Base-by-base conservation (phyloP, 495 filamentous ascomycete species). In the Tetracladium setigerum region DNA sequence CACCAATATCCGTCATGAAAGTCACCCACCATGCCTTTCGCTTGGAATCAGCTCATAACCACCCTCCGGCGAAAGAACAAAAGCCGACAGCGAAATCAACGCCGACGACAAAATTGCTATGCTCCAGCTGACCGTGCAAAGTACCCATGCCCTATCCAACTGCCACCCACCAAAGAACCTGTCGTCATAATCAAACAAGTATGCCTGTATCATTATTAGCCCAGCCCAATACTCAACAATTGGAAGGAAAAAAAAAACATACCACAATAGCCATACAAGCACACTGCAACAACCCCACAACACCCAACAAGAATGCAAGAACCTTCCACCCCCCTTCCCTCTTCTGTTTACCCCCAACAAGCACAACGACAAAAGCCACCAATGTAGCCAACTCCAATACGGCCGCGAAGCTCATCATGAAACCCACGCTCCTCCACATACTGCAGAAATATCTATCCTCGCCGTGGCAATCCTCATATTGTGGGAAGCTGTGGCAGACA, bases 401-500 rank as follows among this genome's bases (percentile, higher is more conserved):
- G 30, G 87, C 72, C 18, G 84, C 77, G 53, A 95, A 84, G 44
- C 76, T 83, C 78, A 95, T 87, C 44, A 95, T 67, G 62, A 95
- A 95, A 9, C 85, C 89, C 46, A 87, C 79, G 35, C 81, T 83
- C 30, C 86, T 77, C 91, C 91, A 97, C 77, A 94, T 84, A 51
- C 79, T 83, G 67, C 91, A 95, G 72, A 97, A 95, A 64, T 81
- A 78, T 24, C 80, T 75, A 22, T 55, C 53, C 58, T 86, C 76
- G 55, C 77, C 81, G 52, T 79, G 74, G 67, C 83, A 88, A 65
- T 87, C 84, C 39, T 78, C 71, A 49, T 73, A 66, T 67, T 75
- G 49, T 71, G 73, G 67, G 76, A 86, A 77, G 62, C 59, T 62
- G 6, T 57, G 43, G 50, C 73, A 80, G 4, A 43, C 24, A 8